Conservation (phyloP, 2,329 filamentous ascomycete genomes). For the Venturia carpophila region DNA sequence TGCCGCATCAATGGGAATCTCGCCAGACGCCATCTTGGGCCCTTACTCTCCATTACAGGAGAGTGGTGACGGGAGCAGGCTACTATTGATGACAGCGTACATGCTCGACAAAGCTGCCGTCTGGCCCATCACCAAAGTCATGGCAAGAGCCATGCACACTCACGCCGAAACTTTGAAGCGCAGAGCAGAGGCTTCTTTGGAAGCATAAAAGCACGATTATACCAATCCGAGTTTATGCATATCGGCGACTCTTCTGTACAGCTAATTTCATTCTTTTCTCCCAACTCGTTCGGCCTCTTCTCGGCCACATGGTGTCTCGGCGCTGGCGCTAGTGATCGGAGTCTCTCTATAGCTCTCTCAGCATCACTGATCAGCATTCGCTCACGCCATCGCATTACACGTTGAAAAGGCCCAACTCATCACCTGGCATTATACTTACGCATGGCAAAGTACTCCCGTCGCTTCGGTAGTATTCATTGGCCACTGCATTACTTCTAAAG, state of each 20-base stretch:
- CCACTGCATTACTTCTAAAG: too few relatives aligned
- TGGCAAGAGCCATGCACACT: slow-evolving; percentile 57
- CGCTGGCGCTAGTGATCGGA: neutral
- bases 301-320: neutral
- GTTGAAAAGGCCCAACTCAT: neutral
- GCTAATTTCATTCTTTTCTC: neutral
- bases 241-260: neutral
- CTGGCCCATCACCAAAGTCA: slow-evolving; percentile 76
- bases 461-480: neutral
- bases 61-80: slow-evolving; percentile 74
- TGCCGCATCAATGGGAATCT: slow-evolving; percentile 28
- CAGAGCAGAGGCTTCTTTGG: slow-evolving; percentile 44
- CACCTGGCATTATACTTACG: too few relatives aligned
- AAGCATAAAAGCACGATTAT: neutral
- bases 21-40: slow-evolving; percentile 43
- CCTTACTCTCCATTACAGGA: slow-evolving; percentile 49
- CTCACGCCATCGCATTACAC: neutral
- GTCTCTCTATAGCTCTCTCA: neutral
- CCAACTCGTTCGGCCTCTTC: neutral
- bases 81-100: slow-evolving; percentile 74
- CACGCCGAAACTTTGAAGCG: slow-evolving; percentile 57
- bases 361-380: neutral
- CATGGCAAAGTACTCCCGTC: neutral
- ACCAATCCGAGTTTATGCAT: neutral
- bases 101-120: slow-evolving; percentile 83